A percentile compares a stretch with the other conserved stretches of the same genome.
phyloP scores from a whole-genome alignment of 257 asterid genomes.

The Osmanthus fragrans region DNA sequence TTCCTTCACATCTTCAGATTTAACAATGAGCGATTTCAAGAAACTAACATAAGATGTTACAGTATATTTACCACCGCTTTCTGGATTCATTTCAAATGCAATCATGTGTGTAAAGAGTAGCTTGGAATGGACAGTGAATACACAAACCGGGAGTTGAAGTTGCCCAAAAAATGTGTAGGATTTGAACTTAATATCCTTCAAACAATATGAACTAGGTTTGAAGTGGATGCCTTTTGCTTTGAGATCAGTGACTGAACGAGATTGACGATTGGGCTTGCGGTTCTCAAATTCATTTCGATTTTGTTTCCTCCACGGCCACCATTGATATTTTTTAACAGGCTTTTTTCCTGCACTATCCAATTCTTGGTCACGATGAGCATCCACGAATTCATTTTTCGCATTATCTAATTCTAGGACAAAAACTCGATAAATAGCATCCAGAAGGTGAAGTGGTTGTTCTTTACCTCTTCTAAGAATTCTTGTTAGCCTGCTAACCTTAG shows the following conservation, averaged over 20 bases:
- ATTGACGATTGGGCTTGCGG: not conserved
- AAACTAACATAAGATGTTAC: conserved; percentile 28
- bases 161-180: not conserved
- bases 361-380: too few species aligned
- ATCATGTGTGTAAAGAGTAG: not conserved
- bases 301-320: too few species aligned
- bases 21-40: conserved; percentile 29
- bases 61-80: not conserved
- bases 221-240: conserved; percentile 27
- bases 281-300: too few species aligned
- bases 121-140: not conserved
- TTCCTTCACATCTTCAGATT: conserved; percentile 31
- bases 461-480: not conserved
- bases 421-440: not conserved
- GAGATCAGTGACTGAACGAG: conserved; percentile 20
- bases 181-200: conserved; percentile 17
- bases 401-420: not conserved
- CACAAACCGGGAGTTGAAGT: conserved; percentile 17
- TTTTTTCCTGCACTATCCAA: too few species aligned
- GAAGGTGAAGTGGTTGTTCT: conserved; percentile 15
- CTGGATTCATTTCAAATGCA: conserved; percentile 33
- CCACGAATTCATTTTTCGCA: too few species aligned
- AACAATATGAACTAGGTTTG: conserved; percentile 10
- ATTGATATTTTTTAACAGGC: too few species aligned
- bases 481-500: not conserved